phyloP scores from a whole-genome alignment of 441 rosid genomes.

The Bocquillonia castaneifolia region DNA sequence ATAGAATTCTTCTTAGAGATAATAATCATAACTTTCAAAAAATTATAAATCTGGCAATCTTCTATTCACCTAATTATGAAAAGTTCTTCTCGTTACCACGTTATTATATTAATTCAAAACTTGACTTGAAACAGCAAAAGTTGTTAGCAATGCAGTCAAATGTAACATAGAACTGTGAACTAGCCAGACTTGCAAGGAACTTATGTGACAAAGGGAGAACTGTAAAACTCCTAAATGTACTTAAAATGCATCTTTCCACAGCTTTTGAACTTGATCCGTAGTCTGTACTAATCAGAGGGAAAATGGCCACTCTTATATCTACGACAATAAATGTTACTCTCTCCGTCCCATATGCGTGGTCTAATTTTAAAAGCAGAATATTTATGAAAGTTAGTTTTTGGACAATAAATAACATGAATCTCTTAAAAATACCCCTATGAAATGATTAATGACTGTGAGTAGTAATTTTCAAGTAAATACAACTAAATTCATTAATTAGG shows the following conservation, averaged over 20 bases:
- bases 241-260: not conserved
- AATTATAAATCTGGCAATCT: not conserved
- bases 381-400: too few relatives aligned
- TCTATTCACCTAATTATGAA: not conserved
- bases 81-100: not conserved
- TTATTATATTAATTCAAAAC: not conserved
- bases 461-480: too few relatives aligned
- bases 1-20: conserved; percentile 8
- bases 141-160: not conserved
- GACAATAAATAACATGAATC: too few relatives aligned
- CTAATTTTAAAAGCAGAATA: too few relatives aligned
- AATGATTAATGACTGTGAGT: too few relatives aligned
- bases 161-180: not conserved
- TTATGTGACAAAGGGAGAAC: not conserved
- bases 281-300: not conserved
- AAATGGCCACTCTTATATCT: not conserved
- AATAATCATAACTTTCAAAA: not conserved
- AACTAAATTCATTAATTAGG: too few relatives aligned
- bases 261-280: not conserved
- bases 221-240: not conserved
- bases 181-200: not conserved
- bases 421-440: too few relatives aligned
- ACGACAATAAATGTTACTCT: too few relatives aligned
- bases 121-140: not conserved
- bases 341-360: too few relatives aligned